Conservation (phyloP, 305 asterid species). For the Withania somnifera region DNA sequence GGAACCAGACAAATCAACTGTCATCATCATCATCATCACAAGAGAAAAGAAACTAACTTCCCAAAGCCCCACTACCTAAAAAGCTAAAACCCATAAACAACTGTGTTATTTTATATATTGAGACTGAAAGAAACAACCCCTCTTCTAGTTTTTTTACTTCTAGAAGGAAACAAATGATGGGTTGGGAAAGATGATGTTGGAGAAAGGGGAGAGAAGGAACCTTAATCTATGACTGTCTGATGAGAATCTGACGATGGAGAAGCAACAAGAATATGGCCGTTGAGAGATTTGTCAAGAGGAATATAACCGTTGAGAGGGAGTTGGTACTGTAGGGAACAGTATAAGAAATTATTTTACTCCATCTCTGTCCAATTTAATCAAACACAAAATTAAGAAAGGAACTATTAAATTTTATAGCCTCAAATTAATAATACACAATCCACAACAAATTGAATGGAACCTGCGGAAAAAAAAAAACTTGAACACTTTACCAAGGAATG, state of each 20-base stretch:
- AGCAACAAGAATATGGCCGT: slow-evolving; percentile 53
- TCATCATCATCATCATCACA: slow-evolving; percentile 15
- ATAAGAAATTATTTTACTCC: not conserved
- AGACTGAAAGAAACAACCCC: not conserved
- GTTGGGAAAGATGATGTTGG: slow-evolving; percentile 18
- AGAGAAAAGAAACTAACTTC: slow-evolving; percentile 10
- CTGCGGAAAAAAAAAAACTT: too few species aligned
- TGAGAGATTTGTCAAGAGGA: slow-evolving; percentile 49
- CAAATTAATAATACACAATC: too few species aligned
- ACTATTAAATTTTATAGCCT: too few species aligned
- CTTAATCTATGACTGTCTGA: slow-evolving; percentile 34
- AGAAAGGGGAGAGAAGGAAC: slow-evolving; percentile 10
- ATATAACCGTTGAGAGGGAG: slow-evolving; percentile 64
- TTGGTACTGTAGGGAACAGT: slow-evolving; percentile 33
- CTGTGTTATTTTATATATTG: slow-evolving; percentile 36
- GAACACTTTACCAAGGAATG: too few species aligned
- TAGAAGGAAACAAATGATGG: slow-evolving; percentile 15
- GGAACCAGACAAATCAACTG: slow-evolving; percentile 11
- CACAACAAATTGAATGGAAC: too few species aligned
- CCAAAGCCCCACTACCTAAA: slow-evolving; percentile 50
- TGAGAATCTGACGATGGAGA: slow-evolving; percentile 41
- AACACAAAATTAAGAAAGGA: too few species aligned
- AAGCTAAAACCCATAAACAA: slow-evolving; percentile 21
- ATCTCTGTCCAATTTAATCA: too few species aligned
- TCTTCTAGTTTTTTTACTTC: slow-evolving; percentile 5